phyloP scores from a whole-genome alignment of 2,329 filamentous ascomycete genomes.

The Nothopassalora personata region DNA sequence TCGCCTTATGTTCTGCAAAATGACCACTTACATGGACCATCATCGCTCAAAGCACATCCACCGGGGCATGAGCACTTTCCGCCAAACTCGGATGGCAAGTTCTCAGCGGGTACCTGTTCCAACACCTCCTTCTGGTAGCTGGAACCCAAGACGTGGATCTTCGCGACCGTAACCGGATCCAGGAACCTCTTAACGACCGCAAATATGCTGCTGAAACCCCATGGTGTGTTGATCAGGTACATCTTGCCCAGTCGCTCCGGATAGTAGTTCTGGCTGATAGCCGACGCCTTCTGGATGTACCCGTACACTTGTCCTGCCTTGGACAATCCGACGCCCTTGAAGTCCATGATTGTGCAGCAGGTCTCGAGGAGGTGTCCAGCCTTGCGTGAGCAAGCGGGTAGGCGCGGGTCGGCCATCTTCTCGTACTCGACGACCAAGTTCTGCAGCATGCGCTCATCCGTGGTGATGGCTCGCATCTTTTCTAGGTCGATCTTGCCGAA shows the following conservation, averaged over 20 bases:
- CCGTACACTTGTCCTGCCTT: slow-evolving; percentile 79
- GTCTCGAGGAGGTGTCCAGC: slow-evolving; percentile 86
- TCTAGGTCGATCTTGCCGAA: slow-evolving; percentile 87
- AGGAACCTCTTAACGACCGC: slow-evolving; percentile 85
- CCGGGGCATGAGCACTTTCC: slow-evolving; percentile 75
- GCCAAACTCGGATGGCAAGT: slow-evolving; percentile 80
- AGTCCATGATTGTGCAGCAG: slow-evolving; percentile 96
- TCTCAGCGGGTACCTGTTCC: slow-evolving; percentile 79
- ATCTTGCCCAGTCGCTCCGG: slow-evolving; percentile 92
- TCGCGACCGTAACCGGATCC: slow-evolving; percentile 91
- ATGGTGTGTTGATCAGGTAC: slow-evolving; percentile 96
- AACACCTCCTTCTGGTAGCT: slow-evolving; percentile 81
- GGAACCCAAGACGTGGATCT: slow-evolving; percentile 84
- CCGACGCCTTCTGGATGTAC: slow-evolving; percentile 79
- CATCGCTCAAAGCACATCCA: slow-evolving; percentile 81
- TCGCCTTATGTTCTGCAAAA: background rate
- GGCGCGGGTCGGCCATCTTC: slow-evolving; percentile 84
- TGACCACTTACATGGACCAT: slow-evolving; percentile 65
- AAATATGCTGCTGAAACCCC: slow-evolving; percentile 88
- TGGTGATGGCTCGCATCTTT: slow-evolving; percentile 89
- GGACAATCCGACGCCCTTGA: slow-evolving; percentile 84
- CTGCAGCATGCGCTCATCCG: slow-evolving; percentile 85
- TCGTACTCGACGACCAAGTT: slow-evolving; percentile 98
- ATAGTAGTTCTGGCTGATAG: slow-evolving; percentile 97
- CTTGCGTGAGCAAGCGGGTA: slow-evolving; percentile 94